Percentiles rank a stretch among this genome's conserved stretches.
phyloP scores from a whole-genome alignment of 1,139 yeast species.

The Trichomonascaceae sp. region DNA sequence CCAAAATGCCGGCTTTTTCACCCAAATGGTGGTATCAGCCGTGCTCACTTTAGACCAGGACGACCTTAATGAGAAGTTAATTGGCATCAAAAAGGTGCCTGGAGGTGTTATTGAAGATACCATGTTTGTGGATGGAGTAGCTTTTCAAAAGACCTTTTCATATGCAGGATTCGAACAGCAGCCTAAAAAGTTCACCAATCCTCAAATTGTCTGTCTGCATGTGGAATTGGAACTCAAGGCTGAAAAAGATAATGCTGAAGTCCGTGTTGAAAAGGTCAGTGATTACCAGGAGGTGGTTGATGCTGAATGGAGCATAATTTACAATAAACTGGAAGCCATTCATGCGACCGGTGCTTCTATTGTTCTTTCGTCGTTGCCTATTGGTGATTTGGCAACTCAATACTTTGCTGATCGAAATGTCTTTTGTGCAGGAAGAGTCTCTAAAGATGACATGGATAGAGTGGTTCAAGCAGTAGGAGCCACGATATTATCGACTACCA shows the following conservation, averaged over 20 bases:
- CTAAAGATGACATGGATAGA: conserved; percentile 84
- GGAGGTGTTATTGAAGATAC: conserved; percentile 98
- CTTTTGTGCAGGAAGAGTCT: conserved; percentile 96
- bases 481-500: conserved; percentile 76
- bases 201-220: conserved; percentile 78
- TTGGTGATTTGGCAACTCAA: conserved; percentile 97
- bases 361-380: conserved; percentile 89
- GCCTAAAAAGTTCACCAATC: conserved; percentile 75
- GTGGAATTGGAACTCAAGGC: conserved; percentile 96
- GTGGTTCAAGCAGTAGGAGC: conserved; percentile 96
- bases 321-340: conserved; percentile 78
- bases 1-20: conserved; percentile 80
- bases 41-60: conserved; percentile 79
- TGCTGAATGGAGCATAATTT: conserved; percentile 96
- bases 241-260: conserved; percentile 99
- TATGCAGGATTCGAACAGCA: conserved; percentile 99
- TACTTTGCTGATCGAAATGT: conserved; percentile 93
- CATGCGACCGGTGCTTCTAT: conserved; percentile 84
- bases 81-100: conserved; percentile 90
- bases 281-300: conserved; percentile 96
- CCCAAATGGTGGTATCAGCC: conserved; percentile 95
- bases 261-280: conserved; percentile 84
- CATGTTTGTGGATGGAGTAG: conserved; percentile 84
- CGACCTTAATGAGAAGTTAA: conserved; percentile 79
- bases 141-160: conserved; percentile 92